Conservation (phyloP, 768 basidiomycete genomes). For the Lactarius vividus region DNA sequence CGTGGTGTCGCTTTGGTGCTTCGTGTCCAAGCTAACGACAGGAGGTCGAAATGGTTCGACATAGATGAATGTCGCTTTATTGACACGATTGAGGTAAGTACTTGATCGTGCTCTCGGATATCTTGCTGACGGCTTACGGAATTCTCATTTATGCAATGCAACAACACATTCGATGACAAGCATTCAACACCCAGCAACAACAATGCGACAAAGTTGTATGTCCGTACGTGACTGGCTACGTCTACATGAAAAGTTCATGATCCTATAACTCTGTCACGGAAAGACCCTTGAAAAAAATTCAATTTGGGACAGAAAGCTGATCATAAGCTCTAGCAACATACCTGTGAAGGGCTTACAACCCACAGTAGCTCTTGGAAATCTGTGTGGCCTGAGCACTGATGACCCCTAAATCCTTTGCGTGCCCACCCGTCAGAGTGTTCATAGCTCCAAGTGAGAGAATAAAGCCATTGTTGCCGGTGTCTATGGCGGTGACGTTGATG, state of each 20-base stretch:
- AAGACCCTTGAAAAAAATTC: neutral
- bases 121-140: neutral
- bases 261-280: neutral
- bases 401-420: conserved; percentile 48
- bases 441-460: conserved; percentile 38
- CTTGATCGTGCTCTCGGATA: neutral
- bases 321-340: neutral
- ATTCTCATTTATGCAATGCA: neutral
- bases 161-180: neutral
- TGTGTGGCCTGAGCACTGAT: conserved; percentile 44
- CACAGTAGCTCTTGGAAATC: conserved; percentile 49
- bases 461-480: conserved; percentile 31
- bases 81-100: neutral
- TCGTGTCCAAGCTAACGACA: neutral
- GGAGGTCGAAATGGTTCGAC: neutral
- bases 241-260: neutral
- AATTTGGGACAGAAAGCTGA: neutral
- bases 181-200: neutral
- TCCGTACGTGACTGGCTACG: neutral
- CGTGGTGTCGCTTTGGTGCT: neutral
- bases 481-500: conserved; percentile 36
- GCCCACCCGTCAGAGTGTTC: conserved; percentile 38
- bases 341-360: conserved; percentile 36
- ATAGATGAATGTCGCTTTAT: neutral
- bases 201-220: neutral